phyloP scores from a whole-genome alignment of 345 rosid species.

The Euphorbia tirucalli region DNA sequence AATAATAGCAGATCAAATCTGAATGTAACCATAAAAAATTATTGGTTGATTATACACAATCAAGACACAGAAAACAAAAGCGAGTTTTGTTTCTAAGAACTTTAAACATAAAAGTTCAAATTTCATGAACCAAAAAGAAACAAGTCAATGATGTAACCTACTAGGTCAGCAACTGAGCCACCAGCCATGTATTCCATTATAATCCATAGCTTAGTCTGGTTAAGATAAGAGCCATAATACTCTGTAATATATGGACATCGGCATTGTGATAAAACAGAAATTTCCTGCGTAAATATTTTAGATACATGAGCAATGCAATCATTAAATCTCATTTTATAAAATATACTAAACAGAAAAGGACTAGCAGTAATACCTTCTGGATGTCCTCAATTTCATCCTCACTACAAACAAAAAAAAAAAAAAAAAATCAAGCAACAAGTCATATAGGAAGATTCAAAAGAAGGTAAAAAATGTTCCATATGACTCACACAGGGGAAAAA shows the following conservation, averaged over 20 bases:
- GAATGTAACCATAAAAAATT: not conserved
- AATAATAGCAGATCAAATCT: not conserved
- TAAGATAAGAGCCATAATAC: slow-evolving; percentile 94
- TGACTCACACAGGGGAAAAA: not conserved
- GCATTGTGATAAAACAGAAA: slow-evolving; percentile 91
- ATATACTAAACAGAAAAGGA: slow-evolving; percentile 14
- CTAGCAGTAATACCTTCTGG: slow-evolving; percentile 68
- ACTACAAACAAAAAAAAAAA: slow-evolving; percentile 34
- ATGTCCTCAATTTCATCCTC: slow-evolving; percentile 99
- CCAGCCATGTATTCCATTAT: slow-evolving; percentile 99
- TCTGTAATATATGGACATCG: slow-evolving; percentile 94
- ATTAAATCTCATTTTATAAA: slow-evolving; percentile 5
- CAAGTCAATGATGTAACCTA: slow-evolving; percentile 48
- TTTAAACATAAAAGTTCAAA: not conserved
- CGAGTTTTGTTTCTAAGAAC: not conserved
- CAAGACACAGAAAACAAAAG: not conserved
- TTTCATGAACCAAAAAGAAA: slow-evolving; percentile 16
- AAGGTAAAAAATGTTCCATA: not conserved
- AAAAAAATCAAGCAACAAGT: slow-evolving; percentile 21
- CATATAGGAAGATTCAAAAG: not conserved
- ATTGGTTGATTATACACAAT: not conserved
- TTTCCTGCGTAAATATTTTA: slow-evolving; percentile 58
- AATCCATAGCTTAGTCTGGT: slow-evolving; percentile 97
- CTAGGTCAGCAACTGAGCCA: slow-evolving; percentile 99
- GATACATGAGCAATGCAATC: slow-evolving; percentile 25